Conservation (phyloP, 305 asterid genomes). For the Fraxinus ornus region DNA sequence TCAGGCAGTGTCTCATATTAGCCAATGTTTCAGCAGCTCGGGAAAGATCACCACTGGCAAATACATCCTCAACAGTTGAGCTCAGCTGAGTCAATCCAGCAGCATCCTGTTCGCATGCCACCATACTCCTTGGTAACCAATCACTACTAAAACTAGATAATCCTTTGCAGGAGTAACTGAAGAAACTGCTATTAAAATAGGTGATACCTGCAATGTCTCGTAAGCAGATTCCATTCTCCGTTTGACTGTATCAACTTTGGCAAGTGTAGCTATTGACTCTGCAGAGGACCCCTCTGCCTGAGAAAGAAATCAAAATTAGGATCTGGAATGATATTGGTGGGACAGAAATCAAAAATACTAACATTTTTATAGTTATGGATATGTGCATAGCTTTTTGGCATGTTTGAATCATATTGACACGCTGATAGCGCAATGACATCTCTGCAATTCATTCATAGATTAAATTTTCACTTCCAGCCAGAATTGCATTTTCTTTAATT, state of each 20-base stretch:
- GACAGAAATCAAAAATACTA: slow-evolving; percentile 1
- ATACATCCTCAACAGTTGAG: slow-evolving; percentile 99
- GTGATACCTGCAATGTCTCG: slow-evolving; percentile 81
- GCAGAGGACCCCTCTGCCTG: slow-evolving; percentile 99
- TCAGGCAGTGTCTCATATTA: slow-evolving; percentile 92
- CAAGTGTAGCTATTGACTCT: slow-evolving; percentile 83
- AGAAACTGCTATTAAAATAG: slow-evolving; percentile 1
- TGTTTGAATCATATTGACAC: background rate
- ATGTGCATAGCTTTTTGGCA: background rate
- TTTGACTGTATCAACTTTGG: slow-evolving; percentile 91
- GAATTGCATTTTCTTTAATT: background rate
- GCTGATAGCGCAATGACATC: background rate
- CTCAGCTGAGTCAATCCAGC: slow-evolving; percentile 96
- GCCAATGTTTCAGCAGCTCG: slow-evolving; percentile 97
- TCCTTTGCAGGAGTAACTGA: background rate
- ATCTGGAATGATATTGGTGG: background rate
- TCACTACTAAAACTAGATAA: background rate
- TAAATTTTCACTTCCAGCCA: background rate
- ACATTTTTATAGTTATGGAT: background rate
- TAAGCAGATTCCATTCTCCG: slow-evolving; percentile 97
- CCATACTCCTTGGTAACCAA: slow-evolving; percentile 22
- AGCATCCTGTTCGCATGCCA: slow-evolving; percentile 65
- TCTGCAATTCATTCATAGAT: background rate
- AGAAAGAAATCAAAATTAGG: slow-evolving; percentile 16
- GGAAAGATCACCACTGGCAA: slow-evolving; percentile 96